Conservation (phyloP, 139 green algal genomes). For the Bryopsis sp. region DNA sequence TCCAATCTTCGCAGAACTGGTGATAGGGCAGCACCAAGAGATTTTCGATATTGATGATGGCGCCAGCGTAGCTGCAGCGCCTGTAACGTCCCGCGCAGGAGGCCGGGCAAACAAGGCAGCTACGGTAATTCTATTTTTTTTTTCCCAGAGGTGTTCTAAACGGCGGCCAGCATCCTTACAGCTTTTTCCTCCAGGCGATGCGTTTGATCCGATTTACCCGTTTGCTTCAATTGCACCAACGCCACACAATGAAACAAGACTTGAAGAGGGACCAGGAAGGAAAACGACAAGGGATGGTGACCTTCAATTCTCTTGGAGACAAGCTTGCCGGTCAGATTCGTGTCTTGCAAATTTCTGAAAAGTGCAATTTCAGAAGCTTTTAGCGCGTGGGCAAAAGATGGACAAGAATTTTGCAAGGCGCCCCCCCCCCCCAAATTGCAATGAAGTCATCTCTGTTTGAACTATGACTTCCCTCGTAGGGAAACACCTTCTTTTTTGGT, state of each 20-base stretch:
- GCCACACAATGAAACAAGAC: slow-evolving; percentile 24
- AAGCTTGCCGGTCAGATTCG: too few species aligned
- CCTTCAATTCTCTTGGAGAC: too few species aligned
- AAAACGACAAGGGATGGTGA: too few species aligned
- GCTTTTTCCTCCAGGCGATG: slow-evolving; percentile 47
- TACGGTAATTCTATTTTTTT: neutral
- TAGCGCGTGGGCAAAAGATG: too few species aligned
- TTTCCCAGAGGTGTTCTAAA: neutral
- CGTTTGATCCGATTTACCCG: slow-evolving; percentile 69
- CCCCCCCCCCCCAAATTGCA: too few species aligned
- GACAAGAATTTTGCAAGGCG: too few species aligned
- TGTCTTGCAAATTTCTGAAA: too few species aligned
- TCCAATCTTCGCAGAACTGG: slow-evolving; percentile 32
- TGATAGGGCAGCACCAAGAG: slow-evolving; percentile 19
- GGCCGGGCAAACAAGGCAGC: neutral
- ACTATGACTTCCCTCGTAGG: too few species aligned
- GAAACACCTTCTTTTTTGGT: too few species aligned
- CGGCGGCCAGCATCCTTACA: too few species aligned
- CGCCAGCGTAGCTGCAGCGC: neutral
- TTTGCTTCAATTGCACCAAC: slow-evolving; percentile 56
- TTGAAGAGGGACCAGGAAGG: neutral
- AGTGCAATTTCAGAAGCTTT: too few species aligned
- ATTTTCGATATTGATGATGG: neutral
- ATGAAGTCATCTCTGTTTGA: too few species aligned
- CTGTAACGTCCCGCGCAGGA: slow-evolving; percentile 5